Evolutionary conservation across 306 rosid genomes (phyloP).

Genomic region (Aeschynomene evenia): DNA sequence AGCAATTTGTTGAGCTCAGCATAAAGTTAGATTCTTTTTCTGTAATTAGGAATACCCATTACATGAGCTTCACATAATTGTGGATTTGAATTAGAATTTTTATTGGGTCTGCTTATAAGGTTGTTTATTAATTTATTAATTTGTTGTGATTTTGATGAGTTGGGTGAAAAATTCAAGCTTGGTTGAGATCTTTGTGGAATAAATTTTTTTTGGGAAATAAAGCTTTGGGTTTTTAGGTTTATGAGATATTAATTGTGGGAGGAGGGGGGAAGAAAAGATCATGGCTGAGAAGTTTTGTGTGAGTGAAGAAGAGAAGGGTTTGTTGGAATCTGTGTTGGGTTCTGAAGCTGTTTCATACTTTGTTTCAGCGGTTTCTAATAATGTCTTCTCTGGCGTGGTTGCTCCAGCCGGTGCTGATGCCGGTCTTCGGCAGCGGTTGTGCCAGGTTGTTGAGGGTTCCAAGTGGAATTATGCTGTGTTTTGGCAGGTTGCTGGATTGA

Average conservation of each 20-base stretch:
- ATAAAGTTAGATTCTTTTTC: slow-evolving; percentile 17
- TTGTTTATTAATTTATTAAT: not conserved
- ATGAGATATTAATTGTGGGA: slow-evolving; percentile 31
- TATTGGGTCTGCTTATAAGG: slow-evolving; percentile 9
- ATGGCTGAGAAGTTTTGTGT: slow-evolving; percentile 70
- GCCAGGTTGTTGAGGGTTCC: slow-evolving; percentile 65
- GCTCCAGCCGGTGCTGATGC: slow-evolving; percentile 43
- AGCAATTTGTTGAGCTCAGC: not conserved
- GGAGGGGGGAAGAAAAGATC: slow-evolving; percentile 39
- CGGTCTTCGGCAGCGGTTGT: slow-evolving; percentile 50
- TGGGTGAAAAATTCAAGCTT: not conserved
- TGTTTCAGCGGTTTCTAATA: slow-evolving; percentile 58
- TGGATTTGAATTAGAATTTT: slow-evolving; percentile 2
- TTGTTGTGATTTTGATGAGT: slow-evolving; percentile 17
- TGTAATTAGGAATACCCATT: slow-evolving; percentile 12
- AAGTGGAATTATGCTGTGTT: slow-evolving; percentile 77
- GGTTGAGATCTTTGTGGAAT: not conserved
- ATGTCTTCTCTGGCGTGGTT: slow-evolving; percentile 46
- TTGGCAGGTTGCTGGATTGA: slow-evolving; percentile 75
- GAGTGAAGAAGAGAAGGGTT: slow-evolving; percentile 68
- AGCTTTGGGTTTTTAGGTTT: slow-evolving; percentile 16
- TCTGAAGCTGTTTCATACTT: slow-evolving; percentile 73
- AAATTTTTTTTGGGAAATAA: not conserved
- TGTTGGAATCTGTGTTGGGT: slow-evolving; percentile 82
- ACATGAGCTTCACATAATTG: not conserved